phyloP scores from a whole-genome alignment of 2,329 filamentous ascomycete species.

The Allantophomopsis cytisporea region DNA sequence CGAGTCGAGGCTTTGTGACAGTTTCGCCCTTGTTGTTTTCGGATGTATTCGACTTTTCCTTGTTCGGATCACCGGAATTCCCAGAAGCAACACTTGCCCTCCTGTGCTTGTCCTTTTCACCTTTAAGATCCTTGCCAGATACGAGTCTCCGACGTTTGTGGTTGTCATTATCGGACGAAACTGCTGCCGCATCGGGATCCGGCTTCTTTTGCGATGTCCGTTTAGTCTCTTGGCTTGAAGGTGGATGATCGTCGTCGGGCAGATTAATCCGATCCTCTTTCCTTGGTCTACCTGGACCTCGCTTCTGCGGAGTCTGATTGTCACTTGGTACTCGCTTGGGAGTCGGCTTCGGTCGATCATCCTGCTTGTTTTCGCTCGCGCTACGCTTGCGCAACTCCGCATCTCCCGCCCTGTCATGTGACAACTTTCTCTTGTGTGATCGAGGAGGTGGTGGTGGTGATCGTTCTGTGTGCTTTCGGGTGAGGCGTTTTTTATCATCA shows the following conservation, averaged over 20 bases:
- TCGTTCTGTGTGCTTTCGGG: slow-evolving; percentile 7
- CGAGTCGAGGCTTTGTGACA: slow-evolving; percentile 7
- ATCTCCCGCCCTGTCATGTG: not conserved
- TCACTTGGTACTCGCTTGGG: not conserved
- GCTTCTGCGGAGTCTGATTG: slow-evolving; percentile 12
- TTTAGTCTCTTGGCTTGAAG: slow-evolving; percentile 27
- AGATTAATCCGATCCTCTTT: slow-evolving; percentile 27
- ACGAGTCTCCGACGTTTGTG: slow-evolving; percentile 51
- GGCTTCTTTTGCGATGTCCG: slow-evolving; percentile 33
- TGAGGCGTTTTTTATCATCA: slow-evolving; percentile 15
- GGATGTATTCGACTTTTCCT: not conserved
- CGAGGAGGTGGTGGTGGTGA: slow-evolving; percentile 8
- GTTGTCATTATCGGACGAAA: slow-evolving; percentile 31
- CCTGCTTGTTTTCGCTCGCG: not conserved
- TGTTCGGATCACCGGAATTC: too few species aligned
- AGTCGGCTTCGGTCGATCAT: too few species aligned
- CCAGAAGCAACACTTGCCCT: slow-evolving; percentile 44
- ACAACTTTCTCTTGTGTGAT: slow-evolving; percentile 12
- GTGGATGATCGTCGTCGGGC: slow-evolving; percentile 14
- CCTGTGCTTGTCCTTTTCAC: slow-evolving; percentile 35
- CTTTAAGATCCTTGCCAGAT: slow-evolving; percentile 47
- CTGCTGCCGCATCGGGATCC: slow-evolving; percentile 41
- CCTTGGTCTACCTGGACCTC: slow-evolving; percentile 36
- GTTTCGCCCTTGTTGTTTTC: not conserved
- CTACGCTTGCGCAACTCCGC: not conserved